These are phyloP conservation scores for Ascochyta koolunga DNA, from an alignment of 2,329 filamentous ascomycete genomes.

Conservation along the genomic window DNA sequence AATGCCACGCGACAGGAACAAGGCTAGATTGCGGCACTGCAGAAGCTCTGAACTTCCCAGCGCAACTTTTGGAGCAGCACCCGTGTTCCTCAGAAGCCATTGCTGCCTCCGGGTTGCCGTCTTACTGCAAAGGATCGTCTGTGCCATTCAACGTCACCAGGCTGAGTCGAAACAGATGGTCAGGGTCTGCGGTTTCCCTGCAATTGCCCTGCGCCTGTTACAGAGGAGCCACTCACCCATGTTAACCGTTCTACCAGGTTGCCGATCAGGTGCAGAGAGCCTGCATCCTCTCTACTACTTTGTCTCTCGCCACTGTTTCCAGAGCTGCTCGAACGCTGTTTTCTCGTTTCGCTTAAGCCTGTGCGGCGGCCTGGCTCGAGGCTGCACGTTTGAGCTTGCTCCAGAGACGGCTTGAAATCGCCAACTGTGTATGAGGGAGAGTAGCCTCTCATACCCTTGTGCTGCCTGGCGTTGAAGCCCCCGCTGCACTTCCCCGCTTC, in stretches of 20 bases:
- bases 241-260: conserved; percentile 3
- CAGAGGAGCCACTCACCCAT: conserved; percentile 5
- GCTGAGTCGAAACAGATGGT: conserved; percentile 4
- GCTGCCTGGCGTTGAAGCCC: conserved; percentile 5
- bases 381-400: not conserved
- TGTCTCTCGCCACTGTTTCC: conserved; percentile 1
- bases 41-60: not conserved
- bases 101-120: not conserved
- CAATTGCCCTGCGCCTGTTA: conserved; percentile 3
- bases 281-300: conserved; percentile 1
- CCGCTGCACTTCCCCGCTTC: conserved; percentile 12
- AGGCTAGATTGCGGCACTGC: conserved; percentile 5
- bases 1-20: conserved; percentile 11
- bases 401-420: not conserved
- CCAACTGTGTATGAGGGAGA: too few relatives aligned
- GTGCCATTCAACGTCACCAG: not conserved
- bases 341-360: not conserved
- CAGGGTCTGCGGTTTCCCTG: conserved; percentile 2
- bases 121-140: not conserved
- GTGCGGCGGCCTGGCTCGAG: not conserved
- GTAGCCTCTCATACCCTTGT: not conserved
- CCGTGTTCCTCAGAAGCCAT: not conserved
- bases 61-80: not conserved
- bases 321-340: not conserved
- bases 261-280: conserved; percentile 9